A percentile compares a stretch with the other conserved stretches of the same genome.
phyloP scores from a whole-genome alignment of 2,329 filamentous ascomycete species.

The Hypoxylon sp. region DNA sequence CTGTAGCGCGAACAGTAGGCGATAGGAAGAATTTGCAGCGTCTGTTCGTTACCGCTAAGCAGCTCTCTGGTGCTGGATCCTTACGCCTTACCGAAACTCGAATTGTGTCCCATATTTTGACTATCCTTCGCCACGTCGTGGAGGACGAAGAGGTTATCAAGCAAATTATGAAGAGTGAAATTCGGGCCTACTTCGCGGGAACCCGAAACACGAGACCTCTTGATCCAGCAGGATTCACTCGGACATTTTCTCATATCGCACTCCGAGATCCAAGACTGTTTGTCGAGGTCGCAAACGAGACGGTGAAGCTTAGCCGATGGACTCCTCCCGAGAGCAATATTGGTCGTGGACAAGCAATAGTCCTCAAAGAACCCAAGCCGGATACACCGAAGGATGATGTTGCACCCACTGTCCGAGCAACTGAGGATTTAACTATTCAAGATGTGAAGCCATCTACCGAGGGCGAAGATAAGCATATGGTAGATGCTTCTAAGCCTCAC shows the following conservation, averaged over 20 bases:
- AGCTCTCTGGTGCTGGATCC: constrained; percentile 84
- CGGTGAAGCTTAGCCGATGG: constrained; percentile 80
- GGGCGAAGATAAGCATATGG: constrained; percentile 70
- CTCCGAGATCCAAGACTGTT: constrained; percentile 89
- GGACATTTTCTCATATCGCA: constrained; percentile 82
- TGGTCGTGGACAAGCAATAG: constrained; percentile 56
- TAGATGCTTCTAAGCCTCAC: constrained; percentile 74
- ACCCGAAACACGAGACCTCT: constrained; percentile 67
- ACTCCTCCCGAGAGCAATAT: constrained; percentile 55
- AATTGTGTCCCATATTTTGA: constrained; percentile 77
- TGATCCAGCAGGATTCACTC: constrained; percentile 81
- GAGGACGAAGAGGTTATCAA: constrained; percentile 93
- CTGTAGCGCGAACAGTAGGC: constrained; percentile 81
- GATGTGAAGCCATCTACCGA: constrained; percentile 75
- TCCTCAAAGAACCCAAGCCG: constrained; percentile 59
- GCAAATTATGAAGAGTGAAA: constrained; percentile 92
- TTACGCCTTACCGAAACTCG: constrained; percentile 75
- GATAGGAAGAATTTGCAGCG: constrained; percentile 92
- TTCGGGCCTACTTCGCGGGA: constrained; percentile 81
- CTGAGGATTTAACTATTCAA: constrained; percentile 63
- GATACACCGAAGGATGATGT: constrained; percentile 59
- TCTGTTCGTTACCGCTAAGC: constrained; percentile 95
- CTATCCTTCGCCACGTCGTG: constrained; percentile 90
- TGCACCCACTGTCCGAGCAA: constrained; percentile 63
- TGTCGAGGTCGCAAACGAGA: constrained; percentile 87